phyloP scores from a whole-genome alignment of 2,329 filamentous ascomycete genomes.

The Podosphaera leucotricha region DNA sequence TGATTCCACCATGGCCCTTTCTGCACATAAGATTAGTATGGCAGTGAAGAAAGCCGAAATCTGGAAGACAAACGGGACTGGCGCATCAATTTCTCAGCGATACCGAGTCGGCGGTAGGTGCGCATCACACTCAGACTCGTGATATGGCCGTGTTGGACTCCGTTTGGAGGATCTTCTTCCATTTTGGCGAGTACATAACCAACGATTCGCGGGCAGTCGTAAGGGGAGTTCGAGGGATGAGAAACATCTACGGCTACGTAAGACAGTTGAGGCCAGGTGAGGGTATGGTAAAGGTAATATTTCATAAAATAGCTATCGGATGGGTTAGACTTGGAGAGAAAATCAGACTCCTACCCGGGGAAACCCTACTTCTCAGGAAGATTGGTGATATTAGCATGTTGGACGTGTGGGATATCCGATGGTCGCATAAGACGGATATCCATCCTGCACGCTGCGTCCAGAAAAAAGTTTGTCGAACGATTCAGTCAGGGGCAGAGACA shows the following conservation, averaged over 20 bases:
- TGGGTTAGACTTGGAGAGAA: not conserved
- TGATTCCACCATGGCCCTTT: constrained; percentile 90
- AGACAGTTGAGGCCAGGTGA: constrained; percentile 92
- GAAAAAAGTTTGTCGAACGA: too few relatives aligned
- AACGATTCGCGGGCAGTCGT: constrained; percentile 90
- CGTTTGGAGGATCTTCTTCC: constrained; percentile 90
- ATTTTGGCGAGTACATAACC: constrained; percentile 99
- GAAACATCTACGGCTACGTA: constrained; percentile 89
- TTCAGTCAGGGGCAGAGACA: too few relatives aligned
- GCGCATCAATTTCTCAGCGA: constrained; percentile 93
- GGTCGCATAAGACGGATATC: constrained; percentile 73
- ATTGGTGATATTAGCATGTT: constrained; percentile 97
- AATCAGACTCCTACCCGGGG: not conserved
- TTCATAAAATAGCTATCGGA: constrained; percentile 66
- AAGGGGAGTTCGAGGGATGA: constrained; percentile 49
- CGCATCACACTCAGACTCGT: constrained; percentile 90
- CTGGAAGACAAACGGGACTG: constrained; percentile 57
- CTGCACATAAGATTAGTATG: constrained; percentile 20
- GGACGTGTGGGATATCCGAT: constrained; percentile 72
- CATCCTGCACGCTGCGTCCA: constrained; percentile 28
- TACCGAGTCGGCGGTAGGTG: constrained; percentile 71
- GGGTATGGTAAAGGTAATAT: constrained; percentile 98
- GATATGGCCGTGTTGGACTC: constrained; percentile 84
- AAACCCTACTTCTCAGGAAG: constrained; percentile 54
- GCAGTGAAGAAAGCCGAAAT: not conserved